phyloP scores from a whole-genome alignment of 2,329 filamentous ascomycete species.

The Aspergillus melleus region DNA sequence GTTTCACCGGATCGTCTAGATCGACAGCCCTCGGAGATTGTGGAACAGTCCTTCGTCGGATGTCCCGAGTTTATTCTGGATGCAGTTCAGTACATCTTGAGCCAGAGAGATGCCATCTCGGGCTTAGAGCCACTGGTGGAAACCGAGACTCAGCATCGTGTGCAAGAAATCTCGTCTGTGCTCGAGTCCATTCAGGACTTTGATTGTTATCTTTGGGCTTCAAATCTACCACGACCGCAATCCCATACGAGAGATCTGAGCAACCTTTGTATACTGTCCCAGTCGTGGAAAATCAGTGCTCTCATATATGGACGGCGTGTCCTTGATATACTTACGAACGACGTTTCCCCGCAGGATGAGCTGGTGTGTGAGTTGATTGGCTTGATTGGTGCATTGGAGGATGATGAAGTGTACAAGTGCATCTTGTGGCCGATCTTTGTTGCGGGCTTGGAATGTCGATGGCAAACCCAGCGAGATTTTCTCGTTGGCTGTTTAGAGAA shows the following conservation, averaged over 20 bases:
- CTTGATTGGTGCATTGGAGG: slow-evolving; percentile 24
- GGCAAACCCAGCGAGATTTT: slow-evolving; percentile 22
- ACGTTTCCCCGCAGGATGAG: slow-evolving; percentile 16
- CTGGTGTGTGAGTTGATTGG: slow-evolving; percentile 27
- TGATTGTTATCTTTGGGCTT: slow-evolving; percentile 29
- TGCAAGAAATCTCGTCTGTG: slow-evolving; percentile 15
- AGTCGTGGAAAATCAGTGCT: slow-evolving; percentile 31
- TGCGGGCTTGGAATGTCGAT: slow-evolving; percentile 32
- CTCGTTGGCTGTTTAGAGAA: slow-evolving; percentile 25
- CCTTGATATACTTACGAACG: slow-evolving; percentile 24
- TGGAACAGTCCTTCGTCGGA: slow-evolving; percentile 38
- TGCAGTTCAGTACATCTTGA: slow-evolving; percentile 29
- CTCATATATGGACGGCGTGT: slow-evolving; percentile 34
- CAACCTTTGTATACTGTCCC: slow-evolving; percentile 27
- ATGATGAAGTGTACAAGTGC: slow-evolving; percentile 33
- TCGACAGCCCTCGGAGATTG: slow-evolving; percentile 22
- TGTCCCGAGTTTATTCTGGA: slow-evolving; percentile 35
- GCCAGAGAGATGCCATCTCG: slow-evolving; percentile 26
- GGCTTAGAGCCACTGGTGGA: slow-evolving; percentile 6
- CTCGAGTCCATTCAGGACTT: slow-evolving; percentile 24
- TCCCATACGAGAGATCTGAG: slow-evolving; percentile 16
- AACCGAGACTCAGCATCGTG: slow-evolving; percentile 2
- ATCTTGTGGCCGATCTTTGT: slow-evolving; percentile 38
- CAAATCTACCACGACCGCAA: slow-evolving; percentile 15
- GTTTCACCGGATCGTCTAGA: slow-evolving; percentile 14